A percentile compares a stretch with the other conserved stretches of the same genome.
Conservation (phyloP, 441 rosid genomes). For the Pelargonium citronellum region DNA sequence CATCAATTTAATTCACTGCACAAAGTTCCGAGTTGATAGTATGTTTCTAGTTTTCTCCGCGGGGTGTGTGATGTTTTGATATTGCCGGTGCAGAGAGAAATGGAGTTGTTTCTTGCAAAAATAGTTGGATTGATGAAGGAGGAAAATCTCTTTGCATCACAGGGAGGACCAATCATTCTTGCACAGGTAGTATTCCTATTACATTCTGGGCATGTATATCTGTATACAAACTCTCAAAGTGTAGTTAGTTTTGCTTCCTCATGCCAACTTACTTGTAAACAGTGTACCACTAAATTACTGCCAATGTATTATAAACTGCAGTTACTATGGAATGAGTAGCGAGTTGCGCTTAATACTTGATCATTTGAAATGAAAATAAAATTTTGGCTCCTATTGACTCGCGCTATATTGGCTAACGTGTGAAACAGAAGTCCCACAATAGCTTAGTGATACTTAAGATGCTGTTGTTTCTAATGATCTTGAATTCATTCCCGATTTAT, state of each 20-base stretch:
- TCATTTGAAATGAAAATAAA: too few relatives aligned
- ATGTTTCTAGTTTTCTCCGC: neutral
- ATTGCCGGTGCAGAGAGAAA: conserved; percentile 39
- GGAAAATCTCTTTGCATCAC: conserved; percentile 56
- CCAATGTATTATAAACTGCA: too few relatives aligned
- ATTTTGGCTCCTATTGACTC: too few relatives aligned
- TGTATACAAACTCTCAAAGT: neutral
- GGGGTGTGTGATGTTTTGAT: neutral
- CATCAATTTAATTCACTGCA: neutral
- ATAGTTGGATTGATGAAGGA: conserved; percentile 52
- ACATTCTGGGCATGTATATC: neutral
- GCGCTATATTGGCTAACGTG: too few relatives aligned
- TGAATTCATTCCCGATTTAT: too few relatives aligned
- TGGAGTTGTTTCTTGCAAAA: conserved; percentile 47
- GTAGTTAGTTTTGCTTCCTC: neutral
- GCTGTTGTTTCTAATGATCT: too few relatives aligned
- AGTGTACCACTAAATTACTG: neutral
- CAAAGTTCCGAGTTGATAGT: neutral
- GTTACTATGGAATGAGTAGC: too few relatives aligned
- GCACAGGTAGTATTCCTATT: conserved; percentile 44
- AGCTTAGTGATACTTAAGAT: too few relatives aligned
- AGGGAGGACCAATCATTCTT: conserved; percentile 69
- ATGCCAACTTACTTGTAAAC: neutral
- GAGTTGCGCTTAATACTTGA: too few relatives aligned
- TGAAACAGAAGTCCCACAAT: too few relatives aligned